Evolutionary conservation across 257 asterid species (phyloP), one percentile per base, ranked within the genome.

Genomic region (Echites panduratus): DNA sequence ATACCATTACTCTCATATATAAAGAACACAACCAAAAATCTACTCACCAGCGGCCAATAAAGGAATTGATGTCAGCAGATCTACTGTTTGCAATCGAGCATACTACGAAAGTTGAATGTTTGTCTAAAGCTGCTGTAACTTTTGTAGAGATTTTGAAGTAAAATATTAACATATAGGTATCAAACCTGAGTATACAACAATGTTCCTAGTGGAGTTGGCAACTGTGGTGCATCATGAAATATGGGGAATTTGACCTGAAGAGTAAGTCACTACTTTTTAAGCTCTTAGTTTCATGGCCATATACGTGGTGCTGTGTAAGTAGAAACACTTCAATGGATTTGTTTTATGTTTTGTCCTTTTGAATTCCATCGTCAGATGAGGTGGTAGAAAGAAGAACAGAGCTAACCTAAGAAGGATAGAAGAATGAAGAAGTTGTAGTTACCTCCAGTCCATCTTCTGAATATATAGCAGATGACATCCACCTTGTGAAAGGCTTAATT

Each of bases 391-490:
- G 49, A 20, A 53, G 11, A 52, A 52, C 8, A 29, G 64, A 70
- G 38, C 35, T 52, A 5, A 52, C 29, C 16, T 38, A 52, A 22
- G 22, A 27, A 32, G 72, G 13, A 32, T 62, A 7, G 11, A 62
- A 14, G 44, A 62, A 10, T 62, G 59, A 68, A 68, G 29, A 49
- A 3, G 52, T 40, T 27, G 43, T 45, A 26, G 35, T 72, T 72
- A 88, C 95, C 90, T 85, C 90, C 52, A 86, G 75, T 50, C 92
- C 92, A 20, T 86, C 83, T 72, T 73, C 82, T 52, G 91, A 88
- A 77, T 88, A 86, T 63, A 85, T 85, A 5, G 84, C 89, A 47
- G 87, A 82, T 75, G 79, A 80, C n/a, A 74, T 79, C 95, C 95
- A 86, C 70, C 75, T 75, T 3, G 95, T 83, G 73, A 88, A 88